Evolutionary conservation across 768 basidiomycete species (phyloP), one percentile per base, ranked within the genome.

Genomic region (Omphalotus guepiniiformis): DNA sequence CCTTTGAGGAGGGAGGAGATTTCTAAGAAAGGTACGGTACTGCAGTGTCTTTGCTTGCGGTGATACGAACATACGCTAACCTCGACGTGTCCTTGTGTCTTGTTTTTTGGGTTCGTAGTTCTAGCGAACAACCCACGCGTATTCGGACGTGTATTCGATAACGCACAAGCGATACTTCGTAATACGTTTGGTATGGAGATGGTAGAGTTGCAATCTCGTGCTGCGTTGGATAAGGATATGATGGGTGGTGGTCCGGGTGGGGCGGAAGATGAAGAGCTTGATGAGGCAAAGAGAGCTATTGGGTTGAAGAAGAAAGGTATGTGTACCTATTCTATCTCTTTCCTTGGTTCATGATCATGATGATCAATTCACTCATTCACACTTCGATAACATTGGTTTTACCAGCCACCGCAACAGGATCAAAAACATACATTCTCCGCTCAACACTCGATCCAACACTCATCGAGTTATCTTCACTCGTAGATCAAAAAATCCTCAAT

Each of bases 361-460:
- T 6, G 35, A 37, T n/a, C 35, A 15, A 21, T 5, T 37, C n/a
- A n/a, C n/a, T 15, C n/a, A 15, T 37, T 16, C 6, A 19, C 16
- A 23, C 11, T n/a, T 27, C 15, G 9, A 39, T 26, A n/a, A n/a
- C n/a, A n/a, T n/a, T n/a, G n/a, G n/a, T n/a, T n/a, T 27, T 34
- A 45, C 37, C 52, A 81, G 83, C 76, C 16, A 63, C 76, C 8
- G 68, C 78, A 4, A 58, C 74, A 2, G 80, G 86, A 1, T 82
- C 88, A 1, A 92, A 89, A 58, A 80, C 81, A 5, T 98, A 87
- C 60, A 87, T 94, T 36, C 71, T 96, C 15, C 85, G 93, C 38
- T 93, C 92, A 1, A 68, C 62, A 1, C 74, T 96, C 13, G 69
- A 89, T 46, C 63, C 78, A 0, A 52, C 61, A 11, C 67, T 95